Base-by-base conservation (phyloP, 1,284 basidiomycete genomes). In the Malassezia dermatis region DNA sequence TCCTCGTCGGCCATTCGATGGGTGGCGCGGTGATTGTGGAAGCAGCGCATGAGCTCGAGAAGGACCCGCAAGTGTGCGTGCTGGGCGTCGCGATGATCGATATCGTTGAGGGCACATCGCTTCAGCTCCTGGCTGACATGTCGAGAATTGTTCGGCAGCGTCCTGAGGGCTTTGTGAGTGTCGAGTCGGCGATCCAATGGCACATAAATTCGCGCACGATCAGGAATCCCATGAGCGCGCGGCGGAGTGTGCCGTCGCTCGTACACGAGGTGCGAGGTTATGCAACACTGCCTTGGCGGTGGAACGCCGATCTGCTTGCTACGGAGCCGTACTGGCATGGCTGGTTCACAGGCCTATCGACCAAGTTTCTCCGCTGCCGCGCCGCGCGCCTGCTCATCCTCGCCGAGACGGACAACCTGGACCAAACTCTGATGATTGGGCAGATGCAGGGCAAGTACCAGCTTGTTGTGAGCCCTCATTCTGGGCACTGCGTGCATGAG, bases 401-500 rank as follows among this genome's bases (percentile, higher is more conserved):
- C 11, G 93, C 94, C 0, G 91, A 91, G 0, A 85, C 90, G 8
- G 93, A 98, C 66, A 79, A 90, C 8, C 81, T 98, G 2, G 94
- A 98, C 73, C 86, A 83, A 63, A 84, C 88, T 62, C 80, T 98
- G 37, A 95, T 94, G 86, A 91, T 98, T 46, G 94, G 90, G 0
- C 93, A 98, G 76, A 96, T 98, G 93, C 76, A 77, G 58, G 70
- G 91, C 54, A 95, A 95, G 75, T 96, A 95, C 77, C 93, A 96
- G 76, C 81, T 95, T 66, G 84, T 83, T 21, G 89, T 96, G 24
- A 81, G 94, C 60, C 81, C 82, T 3, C 83, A 83, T 19, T 88
- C 89, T 0, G 93, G 93, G 0, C 93, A 98, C 71, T 86, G 93
- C 77, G 75, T 98, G 40, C 93, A 96, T 52, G 91, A 95, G 48